Evolutionary conservation across 2,329 filamentous ascomycete genomes (phyloP).

Genomic region (Fusarium redolens): DNA sequence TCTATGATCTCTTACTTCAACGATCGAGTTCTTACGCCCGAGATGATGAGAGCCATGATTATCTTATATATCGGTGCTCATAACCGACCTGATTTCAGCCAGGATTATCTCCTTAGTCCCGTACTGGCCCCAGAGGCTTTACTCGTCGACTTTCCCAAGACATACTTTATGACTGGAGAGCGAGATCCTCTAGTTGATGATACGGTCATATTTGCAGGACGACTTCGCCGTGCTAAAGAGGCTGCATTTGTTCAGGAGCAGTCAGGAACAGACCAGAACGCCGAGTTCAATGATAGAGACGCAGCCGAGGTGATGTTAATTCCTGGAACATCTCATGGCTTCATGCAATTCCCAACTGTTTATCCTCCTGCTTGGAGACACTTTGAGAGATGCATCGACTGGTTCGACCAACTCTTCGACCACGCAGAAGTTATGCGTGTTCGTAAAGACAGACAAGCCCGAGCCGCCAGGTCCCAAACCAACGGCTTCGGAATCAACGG

Average conservation of each 20-base stretch:
- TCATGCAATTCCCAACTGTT: conserved; percentile 88
- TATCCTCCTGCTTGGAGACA: conserved; percentile 93
- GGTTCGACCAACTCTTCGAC: conserved; percentile 83
- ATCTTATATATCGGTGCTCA: conserved; percentile 96
- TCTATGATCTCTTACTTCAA: conserved; percentile 99
- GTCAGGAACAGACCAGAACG: conserved; percentile 21
- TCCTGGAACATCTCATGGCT: conserved; percentile 91
- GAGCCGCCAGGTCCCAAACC: conserved; percentile 7
- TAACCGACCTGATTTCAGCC: conserved; percentile 90
- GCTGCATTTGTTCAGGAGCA: conserved; percentile 49
- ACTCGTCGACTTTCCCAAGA: conserved; percentile 89
- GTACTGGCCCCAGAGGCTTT: conserved; percentile 88
- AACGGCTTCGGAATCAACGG: conserved; percentile 36
- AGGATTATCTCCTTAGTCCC: conserved; percentile 90
- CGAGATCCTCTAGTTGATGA: conserved; percentile 96
- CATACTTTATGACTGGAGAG: conserved; percentile 93
- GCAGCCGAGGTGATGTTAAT: conserved; percentile 81
- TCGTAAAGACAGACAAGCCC: conserved; percentile 36
- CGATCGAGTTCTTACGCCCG: conserved; percentile 91
- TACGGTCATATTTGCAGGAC: conserved; percentile 93
- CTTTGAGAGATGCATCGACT: conserved; percentile 80
- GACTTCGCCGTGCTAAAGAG: conserved; percentile 83
- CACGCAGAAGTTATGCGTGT: conserved; percentile 58
- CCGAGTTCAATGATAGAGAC: conserved; percentile 56
- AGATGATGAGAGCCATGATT: conserved; percentile 99